Evolutionary conservation across 176 grass and related monocot genomes (phyloP).

Genomic region (Dendrocalamus sinicus): DNA sequence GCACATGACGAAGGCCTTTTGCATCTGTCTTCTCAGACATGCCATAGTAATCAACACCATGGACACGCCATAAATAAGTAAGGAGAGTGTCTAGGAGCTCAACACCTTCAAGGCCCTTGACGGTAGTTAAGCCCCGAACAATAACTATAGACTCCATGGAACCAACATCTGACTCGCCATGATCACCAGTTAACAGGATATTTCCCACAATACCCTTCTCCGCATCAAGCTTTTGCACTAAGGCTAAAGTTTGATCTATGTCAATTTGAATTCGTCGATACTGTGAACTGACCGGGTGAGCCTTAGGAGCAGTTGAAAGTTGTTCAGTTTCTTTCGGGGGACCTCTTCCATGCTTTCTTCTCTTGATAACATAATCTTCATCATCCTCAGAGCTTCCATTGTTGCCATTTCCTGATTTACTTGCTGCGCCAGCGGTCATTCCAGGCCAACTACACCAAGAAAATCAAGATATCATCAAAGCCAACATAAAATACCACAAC

Average conservation of each 20-base stretch:
- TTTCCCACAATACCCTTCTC: constrained; percentile 80
- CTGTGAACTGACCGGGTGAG: constrained; percentile 68
- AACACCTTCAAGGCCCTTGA: constrained; percentile 80
- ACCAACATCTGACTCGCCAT: constrained; percentile 49
- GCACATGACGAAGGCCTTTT: constrained; percentile 79
- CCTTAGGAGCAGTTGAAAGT: constrained; percentile 62
- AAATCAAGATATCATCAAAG: constrained; percentile 48
- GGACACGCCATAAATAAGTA: constrained; percentile 84
- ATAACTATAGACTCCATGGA: constrained; percentile 64
- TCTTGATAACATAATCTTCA: constrained; percentile 63
- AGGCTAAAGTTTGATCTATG: constrained; percentile 63
- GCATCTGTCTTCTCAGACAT: constrained; percentile 74
- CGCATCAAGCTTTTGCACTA: constrained; percentile 67
- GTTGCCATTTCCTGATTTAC: constrained; percentile 62
- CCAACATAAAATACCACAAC: constrained; percentile 9
- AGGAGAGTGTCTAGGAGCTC: constrained; percentile 84
- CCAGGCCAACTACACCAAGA: constrained; percentile 63
- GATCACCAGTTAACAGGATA: constrained; percentile 55
- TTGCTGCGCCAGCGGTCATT: constrained; percentile 40
- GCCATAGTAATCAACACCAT: constrained; percentile 93
- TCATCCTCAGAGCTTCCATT: constrained; percentile 63
- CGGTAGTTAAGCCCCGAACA: constrained; percentile 57
- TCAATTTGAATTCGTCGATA: constrained; percentile 66
- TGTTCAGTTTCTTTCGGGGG: constrained; percentile 47
- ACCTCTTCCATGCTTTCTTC: constrained; percentile 67